Base-by-base conservation (phyloP, 192 early-diverging fungal species). In the Coemansia aciculifera region DNA sequence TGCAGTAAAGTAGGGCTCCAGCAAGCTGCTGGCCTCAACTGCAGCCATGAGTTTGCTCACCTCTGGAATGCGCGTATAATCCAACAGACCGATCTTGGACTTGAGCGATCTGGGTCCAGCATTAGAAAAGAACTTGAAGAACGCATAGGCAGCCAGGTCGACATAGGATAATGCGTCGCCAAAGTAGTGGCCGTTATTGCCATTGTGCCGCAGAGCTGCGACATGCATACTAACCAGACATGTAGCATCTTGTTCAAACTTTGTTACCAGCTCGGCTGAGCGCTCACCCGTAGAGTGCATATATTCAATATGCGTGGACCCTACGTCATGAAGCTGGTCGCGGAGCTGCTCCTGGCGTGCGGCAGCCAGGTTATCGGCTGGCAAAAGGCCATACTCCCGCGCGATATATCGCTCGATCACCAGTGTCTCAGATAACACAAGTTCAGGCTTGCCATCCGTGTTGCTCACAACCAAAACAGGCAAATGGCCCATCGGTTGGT, bases 351-450 rank as follows among this genome's bases (percentile, higher is more conserved):
- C 51, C 39, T 77, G 72, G 8, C 42, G 54, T 3, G 77, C 76
- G 19, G 82, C 72, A 24, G 77, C 68, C 49, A 69, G 67, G 15
- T 61, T 51, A 48, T 68, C 64, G 11, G 29, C 19, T n/a, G 78
- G 77, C 32, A 74, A 57, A 32, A 84, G 67, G 32, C 68, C 79
- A 60, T 84, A 86, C 66, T 81, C 79, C 57, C 68, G 56, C 5
- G 84, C 67, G 7, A 88, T 66, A 51, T 84, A 86, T 23, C 87
- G 84, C 51, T 84, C 84, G 44, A 88, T 88, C 3, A 74, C 77
- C 19, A 72, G 64, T 0, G 79, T 64, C 39, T 88, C 84, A 3
- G 79, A 71, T 4, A 86, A 40, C 9, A 70, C 24, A 46, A 84
- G 63, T 7, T 69, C 66, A 19, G 13, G 34, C 17, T 54, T 73